Percentiles rank a stretch among this genome's conserved stretches.
Conservation (phyloP, 495 filamentous ascomycete genomes). For the Tuber brumale region DNA sequence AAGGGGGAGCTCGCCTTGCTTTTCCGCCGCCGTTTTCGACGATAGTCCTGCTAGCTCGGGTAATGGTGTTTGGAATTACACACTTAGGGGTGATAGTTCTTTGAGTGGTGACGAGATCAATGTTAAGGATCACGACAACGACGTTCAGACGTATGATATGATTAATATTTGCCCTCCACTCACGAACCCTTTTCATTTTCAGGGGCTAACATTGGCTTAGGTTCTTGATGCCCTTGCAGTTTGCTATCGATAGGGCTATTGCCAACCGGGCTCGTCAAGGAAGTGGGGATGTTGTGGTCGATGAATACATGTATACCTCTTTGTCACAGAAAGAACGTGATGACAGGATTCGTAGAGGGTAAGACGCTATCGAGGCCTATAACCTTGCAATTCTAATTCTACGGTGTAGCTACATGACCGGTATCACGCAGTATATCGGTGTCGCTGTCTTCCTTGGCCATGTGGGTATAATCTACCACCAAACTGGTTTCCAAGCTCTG, state of each 20-base stretch:
- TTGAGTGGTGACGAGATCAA: conserved; percentile 54
- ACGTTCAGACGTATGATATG: conserved; percentile 63
- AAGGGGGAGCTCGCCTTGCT: conserved; percentile 65
- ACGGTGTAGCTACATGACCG: conserved; percentile 55
- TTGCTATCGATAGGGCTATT: conserved; percentile 68
- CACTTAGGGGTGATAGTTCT: conserved; percentile 62
- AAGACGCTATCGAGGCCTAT: not conserved
- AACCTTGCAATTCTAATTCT: not conserved
- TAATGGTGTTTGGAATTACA: conserved; percentile 79
- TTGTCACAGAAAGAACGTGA: conserved; percentile 58
- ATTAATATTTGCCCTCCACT: not conserved
- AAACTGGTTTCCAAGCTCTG: conserved; percentile 66
- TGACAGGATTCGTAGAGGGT: conserved; percentile 50
- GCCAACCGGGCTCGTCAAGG: conserved; percentile 40
- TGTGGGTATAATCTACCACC: conserved; percentile 66
- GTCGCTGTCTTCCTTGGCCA: conserved; percentile 63
- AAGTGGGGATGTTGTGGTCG: conserved; percentile 41
- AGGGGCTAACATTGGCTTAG: conserved; percentile 9
- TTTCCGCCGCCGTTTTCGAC: conserved; percentile 66
- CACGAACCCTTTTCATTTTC: not conserved
- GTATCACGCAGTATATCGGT: conserved; percentile 60
- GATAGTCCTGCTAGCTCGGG: conserved; percentile 42
- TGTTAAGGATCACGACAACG: conserved; percentile 55
- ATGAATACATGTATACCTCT: conserved; percentile 68
- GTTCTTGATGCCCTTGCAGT: conserved; percentile 63